Evolutionary conservation across 176 grass and related monocot species (phyloP), one percentile per base, ranked within the genome.

Genomic region (Hyparrhenia diplandra): DNA sequence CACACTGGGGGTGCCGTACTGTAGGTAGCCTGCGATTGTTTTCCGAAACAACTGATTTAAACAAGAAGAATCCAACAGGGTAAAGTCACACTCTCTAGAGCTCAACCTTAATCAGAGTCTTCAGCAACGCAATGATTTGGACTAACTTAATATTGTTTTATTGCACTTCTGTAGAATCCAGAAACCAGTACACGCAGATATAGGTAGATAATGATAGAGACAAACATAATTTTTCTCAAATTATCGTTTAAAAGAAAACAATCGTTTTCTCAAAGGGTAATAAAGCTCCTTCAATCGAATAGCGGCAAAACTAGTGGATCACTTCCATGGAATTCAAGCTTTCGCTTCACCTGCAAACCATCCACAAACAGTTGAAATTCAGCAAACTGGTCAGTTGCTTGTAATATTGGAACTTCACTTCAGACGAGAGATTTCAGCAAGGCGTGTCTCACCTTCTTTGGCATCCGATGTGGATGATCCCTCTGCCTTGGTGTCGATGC

Each of bases 311-410:
- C 43, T 21, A 39, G 6, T 18, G 0, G 58, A 73, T 23, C 11
- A 0, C 17, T 34, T 16, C 31, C 18, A 11, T 4, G 0, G 23
- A 66, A 39, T 11, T 78, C 78, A 86, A 39, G 67, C 82, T 27
- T 85, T 78, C 40, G 58, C 28, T 49, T 85, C 73, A 40, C 78
- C 87, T 89, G 83, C 46, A 41, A 78, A 73, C 21, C 59, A 78
- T 45, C 7, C 37, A 60, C 13, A 21, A 16, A 13, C 12, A 66
- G n/a, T 25, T 6, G 20, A 29, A 23, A 29, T 59, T 80, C 37
- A 65, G 64, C 8, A 77, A 61, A 36, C 14, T 30, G 35, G 4
- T 28, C 18, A n/a, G 64, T 35, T 31, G 5, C 13, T 3, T 69
- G 37, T 6, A 4, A 16, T 29, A 13, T 14, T 60, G 14, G 13